A percentile compares a stretch with the other conserved stretches of the same genome.
Conservation (phyloP, 768 basidiomycete species). For the Amanita molliuscula region DNA sequence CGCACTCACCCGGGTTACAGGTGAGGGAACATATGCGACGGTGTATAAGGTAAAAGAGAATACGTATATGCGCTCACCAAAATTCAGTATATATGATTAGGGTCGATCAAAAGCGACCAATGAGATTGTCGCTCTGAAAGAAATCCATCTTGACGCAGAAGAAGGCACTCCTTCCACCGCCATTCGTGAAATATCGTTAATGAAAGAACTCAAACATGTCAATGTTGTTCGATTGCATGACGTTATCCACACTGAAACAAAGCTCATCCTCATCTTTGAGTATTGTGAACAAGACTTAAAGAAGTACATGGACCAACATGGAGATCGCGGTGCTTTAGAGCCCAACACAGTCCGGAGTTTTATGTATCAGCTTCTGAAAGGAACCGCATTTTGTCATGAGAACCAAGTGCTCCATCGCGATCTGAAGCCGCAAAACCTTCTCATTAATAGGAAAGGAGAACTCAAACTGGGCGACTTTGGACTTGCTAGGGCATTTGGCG, state of each 20-base stretch:
- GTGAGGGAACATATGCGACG: constrained; percentile 91
- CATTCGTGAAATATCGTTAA: constrained; percentile 96
- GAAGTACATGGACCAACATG: constrained; percentile 98
- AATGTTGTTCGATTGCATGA: constrained; percentile 98
- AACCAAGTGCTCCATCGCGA: constrained; percentile 97
- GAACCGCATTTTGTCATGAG: constrained; percentile 97
- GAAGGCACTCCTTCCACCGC: constrained; percentile 98
- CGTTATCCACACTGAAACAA: constrained; percentile 97
- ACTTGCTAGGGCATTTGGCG: constrained; percentile 93
- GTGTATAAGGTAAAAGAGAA: constrained; percentile 74
- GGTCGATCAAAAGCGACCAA: constrained; percentile 96
- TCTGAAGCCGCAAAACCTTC: constrained; percentile 95
- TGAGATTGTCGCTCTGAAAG: constrained; percentile 96
- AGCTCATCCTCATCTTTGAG: constrained; percentile 97
- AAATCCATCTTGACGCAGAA: constrained; percentile 98
- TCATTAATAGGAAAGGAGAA: constrained; percentile 96
- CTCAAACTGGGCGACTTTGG: constrained; percentile 98
- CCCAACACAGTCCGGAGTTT: constrained; percentile 88
- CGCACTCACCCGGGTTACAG: constrained; percentile 36
- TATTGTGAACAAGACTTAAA: constrained; percentile 98
- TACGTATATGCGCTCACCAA: not conserved
- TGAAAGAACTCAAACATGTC: constrained; percentile 99
- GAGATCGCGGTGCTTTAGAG: constrained; percentile 91
- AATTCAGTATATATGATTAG: constrained; percentile 23
- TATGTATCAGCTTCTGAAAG: constrained; percentile 96